Base-by-base conservation (phyloP, 768 basidiomycete genomes). In the Lactarius sp. region DNA sequence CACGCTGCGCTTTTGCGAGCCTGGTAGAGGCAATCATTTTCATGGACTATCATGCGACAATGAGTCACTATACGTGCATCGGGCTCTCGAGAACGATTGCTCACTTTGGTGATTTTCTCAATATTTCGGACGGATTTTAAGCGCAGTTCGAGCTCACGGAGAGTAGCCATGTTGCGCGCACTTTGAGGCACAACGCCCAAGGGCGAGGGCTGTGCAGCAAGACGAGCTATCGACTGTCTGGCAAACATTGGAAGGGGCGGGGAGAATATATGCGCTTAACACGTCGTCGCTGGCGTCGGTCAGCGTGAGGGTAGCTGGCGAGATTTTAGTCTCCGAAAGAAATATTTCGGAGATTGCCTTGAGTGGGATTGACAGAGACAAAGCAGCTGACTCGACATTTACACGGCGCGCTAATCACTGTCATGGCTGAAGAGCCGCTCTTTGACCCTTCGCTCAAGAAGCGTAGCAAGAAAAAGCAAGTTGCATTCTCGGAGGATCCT, bases 11-110 rank as follows among this genome's bases (percentile, higher is more conserved):
- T 79, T 96, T 94, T 71, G 87, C 84, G 41, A 99, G 87, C 76
- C 95, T 94, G 57, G 95, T 96, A 56, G 96, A 98, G 62, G 95
- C 96, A 82, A 98, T 96, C 85, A 99, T 95, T 83, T 97, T 96
- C 93, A 97, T 96, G 55, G 94, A 93, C 90, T 94, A 71, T 9
- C 3, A 50, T 36, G 47, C 16, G 14, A 72, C 42, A 52, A 18
- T 46, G 9, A 47, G 27, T 41, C 59, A 65, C 53, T 54, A 60
- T 54, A 8, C 53, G 34, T 18, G 14, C 20, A n/a, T n/a, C 20
- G 2, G 5, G 22, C 44, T 53, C 27, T 63, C 20, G 36, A 14
- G 34, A 1, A 41, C 51, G 59, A 59, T 75, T 72, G 72, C 83
- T 68, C 68, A 93, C 95, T 82, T 97, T 96, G 65, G 96, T 98